Conservation (phyloP, 2,329 filamentous ascomycete species). For the Pseudogymnoascus pannorum region DNA sequence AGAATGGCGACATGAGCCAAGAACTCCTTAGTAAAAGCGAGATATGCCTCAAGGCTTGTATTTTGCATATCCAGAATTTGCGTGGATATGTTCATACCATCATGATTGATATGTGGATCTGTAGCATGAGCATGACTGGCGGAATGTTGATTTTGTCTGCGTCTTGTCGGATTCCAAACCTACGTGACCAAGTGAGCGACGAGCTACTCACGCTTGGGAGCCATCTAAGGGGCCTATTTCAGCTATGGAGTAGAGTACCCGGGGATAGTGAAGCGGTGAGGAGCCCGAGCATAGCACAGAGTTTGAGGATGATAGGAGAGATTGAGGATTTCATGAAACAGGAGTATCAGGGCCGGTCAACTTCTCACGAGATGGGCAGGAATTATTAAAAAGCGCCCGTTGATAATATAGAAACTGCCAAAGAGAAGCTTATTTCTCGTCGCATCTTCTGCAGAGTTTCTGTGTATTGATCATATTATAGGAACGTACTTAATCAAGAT, state of each 20-base stretch:
- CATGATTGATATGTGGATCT: constrained; percentile 48
- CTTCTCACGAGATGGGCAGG: background rate
- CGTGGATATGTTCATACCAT: constrained; percentile 43
- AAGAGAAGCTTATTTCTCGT: too few relatives aligned
- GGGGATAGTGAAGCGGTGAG: constrained; percentile 32
- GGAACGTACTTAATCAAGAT: too few relatives aligned
- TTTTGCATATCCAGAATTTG: constrained; percentile 42
- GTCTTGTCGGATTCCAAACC: constrained; percentile 33
- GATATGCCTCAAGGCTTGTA: constrained; percentile 40
- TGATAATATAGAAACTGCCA: too few relatives aligned
- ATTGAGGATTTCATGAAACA: constrained; percentile 37
- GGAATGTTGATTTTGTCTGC: constrained; percentile 43
- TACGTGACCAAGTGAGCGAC: constrained; percentile 33
- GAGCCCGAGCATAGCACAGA: constrained; percentile 39
- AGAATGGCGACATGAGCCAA: constrained; percentile 14
- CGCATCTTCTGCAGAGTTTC: too few relatives aligned
- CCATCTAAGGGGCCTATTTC: constrained; percentile 35
- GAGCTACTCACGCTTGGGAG: constrained; percentile 35
- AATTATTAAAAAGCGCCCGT: constrained; percentile 6
- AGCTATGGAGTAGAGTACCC: constrained; percentile 35
- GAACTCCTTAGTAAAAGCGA: constrained; percentile 37
- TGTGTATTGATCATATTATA: too few relatives aligned
- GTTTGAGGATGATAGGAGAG: constrained; percentile 38
- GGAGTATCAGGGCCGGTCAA: constrained; percentile 21
- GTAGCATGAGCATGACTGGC: constrained; percentile 43